Conservation (phyloP, 169 alveolate genomes). For the Plasmodium sp. region DNA sequence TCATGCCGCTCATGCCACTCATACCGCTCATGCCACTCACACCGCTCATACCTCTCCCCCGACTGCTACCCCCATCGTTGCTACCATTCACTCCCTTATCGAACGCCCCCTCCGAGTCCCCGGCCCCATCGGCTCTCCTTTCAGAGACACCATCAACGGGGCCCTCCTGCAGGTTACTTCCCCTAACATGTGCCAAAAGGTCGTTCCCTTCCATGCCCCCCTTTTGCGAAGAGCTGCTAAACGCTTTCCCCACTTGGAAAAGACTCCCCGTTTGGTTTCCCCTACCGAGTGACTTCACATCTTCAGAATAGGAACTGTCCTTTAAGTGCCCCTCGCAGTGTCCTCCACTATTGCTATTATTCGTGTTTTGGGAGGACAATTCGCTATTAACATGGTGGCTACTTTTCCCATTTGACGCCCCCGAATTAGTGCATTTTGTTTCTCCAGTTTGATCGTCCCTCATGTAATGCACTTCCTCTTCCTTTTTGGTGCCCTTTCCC, state of each 20-base stretch:
- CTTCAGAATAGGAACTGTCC: background rate
- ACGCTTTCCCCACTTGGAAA: background rate
- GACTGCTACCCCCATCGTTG: background rate
- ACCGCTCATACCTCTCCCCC: background rate
- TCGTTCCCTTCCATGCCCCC: background rate
- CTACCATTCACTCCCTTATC: background rate
- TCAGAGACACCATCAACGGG: background rate
- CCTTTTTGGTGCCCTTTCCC: background rate
- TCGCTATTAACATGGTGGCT: conserved; percentile 9
- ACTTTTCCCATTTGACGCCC: background rate
- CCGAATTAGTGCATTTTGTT: background rate
- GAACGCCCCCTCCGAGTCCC: background rate
- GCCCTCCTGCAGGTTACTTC: background rate
- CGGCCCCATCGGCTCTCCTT: background rate
- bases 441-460: background rate
- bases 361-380: background rate
- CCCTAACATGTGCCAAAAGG: background rate
- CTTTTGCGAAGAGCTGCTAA: background rate
- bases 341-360: background rate
- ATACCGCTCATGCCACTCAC: background rate
- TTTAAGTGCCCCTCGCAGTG: background rate
- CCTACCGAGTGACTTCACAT: background rate
- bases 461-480: background rate
- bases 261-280: background rate
- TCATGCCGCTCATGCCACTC: background rate